Percentiles rank a stretch among this genome's conserved stretches.
Evolutionary conservation across 345 rosid genomes (phyloP).

Genomic region (Heritiera littoralis): DNA sequence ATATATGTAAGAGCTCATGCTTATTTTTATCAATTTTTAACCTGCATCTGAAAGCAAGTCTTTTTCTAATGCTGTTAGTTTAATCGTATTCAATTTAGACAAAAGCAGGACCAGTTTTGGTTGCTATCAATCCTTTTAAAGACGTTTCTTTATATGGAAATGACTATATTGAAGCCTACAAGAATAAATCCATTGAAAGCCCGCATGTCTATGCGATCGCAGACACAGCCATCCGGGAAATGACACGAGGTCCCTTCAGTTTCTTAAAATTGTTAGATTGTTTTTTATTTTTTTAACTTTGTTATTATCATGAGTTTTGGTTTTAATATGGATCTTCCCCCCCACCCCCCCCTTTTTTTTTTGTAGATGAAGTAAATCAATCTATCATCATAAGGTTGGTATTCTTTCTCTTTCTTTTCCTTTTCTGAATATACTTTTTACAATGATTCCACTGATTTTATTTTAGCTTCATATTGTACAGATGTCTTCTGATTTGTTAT

Average conservation of each 20-base stretch:
- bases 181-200: slow-evolving; percentile 65
- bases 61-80: slow-evolving; percentile 22
- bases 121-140: slow-evolving; percentile 96
- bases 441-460: background rate
- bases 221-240: slow-evolving; percentile 95
- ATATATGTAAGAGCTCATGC: slow-evolving; percentile 73
- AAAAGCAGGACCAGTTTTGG: slow-evolving; percentile 97
- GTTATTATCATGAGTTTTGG: background rate
- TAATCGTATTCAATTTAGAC: slow-evolving; percentile 54
- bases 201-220: slow-evolving; percentile 98
- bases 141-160: slow-evolving; percentile 86
- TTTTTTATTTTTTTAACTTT: slow-evolving; percentile 9
- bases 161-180: slow-evolving; percentile 77
- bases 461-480: background rate
- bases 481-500: slow-evolving; percentile 7
- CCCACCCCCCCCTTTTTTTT: background rate
- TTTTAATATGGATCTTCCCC: slow-evolving; percentile 22
- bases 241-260: slow-evolving; percentile 74
- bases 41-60: slow-evolving; percentile 7
- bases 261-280: slow-evolving; percentile 23
- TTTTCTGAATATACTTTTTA: background rate
- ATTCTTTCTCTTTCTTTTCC: background rate
- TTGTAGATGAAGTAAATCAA: slow-evolving; percentile 98
- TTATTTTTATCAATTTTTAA: slow-evolving; percentile 21
- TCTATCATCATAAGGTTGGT: slow-evolving; percentile 98